Evolutionary conservation across 768 basidiomycete species (phyloP).

Genomic region (Pholiota conissans): DNA sequence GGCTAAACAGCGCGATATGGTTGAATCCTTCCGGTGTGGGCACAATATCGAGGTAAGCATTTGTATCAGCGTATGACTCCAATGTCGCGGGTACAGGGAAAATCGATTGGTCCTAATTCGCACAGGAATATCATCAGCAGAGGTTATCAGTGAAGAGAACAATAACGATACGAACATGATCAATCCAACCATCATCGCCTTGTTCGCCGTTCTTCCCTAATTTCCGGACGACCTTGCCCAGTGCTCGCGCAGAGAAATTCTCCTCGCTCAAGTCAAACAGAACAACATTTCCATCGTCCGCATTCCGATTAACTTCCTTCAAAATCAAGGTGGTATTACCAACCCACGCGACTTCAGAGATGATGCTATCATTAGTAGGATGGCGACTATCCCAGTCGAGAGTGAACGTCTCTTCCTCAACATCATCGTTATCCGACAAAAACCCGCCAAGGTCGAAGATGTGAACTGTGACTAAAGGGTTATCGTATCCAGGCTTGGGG

Average conservation of each 20-base stretch:
- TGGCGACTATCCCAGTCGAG: constrained; percentile 69
- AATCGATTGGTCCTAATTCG: constrained; percentile 61
- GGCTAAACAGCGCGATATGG: constrained; percentile 90
- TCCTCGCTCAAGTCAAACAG: constrained; percentile 58
- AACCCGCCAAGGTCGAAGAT: constrained; percentile 77
- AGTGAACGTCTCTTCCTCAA: constrained; percentile 46
- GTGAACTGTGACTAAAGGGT: constrained; percentile 81
- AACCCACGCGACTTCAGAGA: constrained; percentile 89
- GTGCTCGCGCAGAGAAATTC: constrained; percentile 26
- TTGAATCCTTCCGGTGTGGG: constrained; percentile 82
- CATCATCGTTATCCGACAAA: constrained; percentile 34
- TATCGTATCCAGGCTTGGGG: constrained; percentile 88
- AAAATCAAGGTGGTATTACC: constrained; percentile 69
- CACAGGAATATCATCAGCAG: background rate
- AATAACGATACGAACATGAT: constrained; percentile 54
- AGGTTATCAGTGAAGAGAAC: constrained; percentile 8
- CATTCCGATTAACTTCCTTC: constrained; percentile 86
- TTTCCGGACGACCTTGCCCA: constrained; percentile 65
- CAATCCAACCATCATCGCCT: constrained; percentile 94
- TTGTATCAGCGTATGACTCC: constrained; percentile 36
- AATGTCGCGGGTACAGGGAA: constrained; percentile 51
- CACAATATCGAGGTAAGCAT: constrained; percentile 89
- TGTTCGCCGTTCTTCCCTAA: constrained; percentile 84
- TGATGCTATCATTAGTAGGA: constrained; percentile 60
- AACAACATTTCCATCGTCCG: constrained; percentile 77